These are phyloP conservation scores for Tritrichomonas musculus DNA, from an alignment of 208 protist species.

Conservation along the genomic window DNA sequence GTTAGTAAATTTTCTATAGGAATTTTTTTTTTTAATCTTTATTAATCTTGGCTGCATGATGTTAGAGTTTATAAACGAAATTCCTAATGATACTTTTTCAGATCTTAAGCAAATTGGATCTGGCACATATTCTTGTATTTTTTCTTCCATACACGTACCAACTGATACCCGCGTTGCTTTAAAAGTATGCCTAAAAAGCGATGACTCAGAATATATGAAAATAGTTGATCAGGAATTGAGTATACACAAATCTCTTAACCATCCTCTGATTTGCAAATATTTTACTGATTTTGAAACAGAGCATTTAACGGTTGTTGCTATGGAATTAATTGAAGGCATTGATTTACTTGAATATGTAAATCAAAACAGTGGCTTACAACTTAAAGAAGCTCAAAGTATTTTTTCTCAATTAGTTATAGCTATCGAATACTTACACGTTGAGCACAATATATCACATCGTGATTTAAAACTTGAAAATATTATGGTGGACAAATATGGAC, in stretches of 20 bases:
- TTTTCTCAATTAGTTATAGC: neutral
- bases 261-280: neutral
- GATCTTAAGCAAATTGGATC: neutral
- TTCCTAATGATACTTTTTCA: no score
- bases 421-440: neutral
- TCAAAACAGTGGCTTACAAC: neutral
- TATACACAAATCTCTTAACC: neutral
- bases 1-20: no score
- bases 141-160: neutral
- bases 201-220: neutral
- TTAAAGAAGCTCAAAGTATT: neutral
- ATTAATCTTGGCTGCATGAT: no score
- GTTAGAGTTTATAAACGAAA: no score
- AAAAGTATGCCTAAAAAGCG: neutral
- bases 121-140: neutral
- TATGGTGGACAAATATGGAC: neutral
- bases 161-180: neutral
- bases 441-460: neutral
- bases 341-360: neutral
- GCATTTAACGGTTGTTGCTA: neutral
- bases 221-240: neutral
- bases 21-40: no score
- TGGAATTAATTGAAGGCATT: neutral
- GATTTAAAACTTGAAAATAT: slow-evolving; percentile 22
- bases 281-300: neutral